A percentile compares a stretch with the other conserved stretches of the same genome.
Conservation (phyloP, 192 early-diverging fungal species). For the Chytriomyces sp. region DNA sequence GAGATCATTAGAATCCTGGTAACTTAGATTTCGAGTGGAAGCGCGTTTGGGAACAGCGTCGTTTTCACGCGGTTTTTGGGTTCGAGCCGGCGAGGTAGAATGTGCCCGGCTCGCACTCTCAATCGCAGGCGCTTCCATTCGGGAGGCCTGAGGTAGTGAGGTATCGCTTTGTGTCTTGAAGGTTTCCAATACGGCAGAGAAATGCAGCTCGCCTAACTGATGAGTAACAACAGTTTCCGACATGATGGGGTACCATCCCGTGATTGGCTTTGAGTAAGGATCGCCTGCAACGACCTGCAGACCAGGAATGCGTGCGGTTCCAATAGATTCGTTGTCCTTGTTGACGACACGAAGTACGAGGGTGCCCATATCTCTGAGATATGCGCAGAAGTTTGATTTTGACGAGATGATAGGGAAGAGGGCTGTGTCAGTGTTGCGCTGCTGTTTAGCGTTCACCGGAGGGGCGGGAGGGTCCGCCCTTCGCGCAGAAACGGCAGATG, state of each 20-base stretch:
- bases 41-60: neutral
- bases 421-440: neutral
- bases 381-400: constrained; percentile 33
- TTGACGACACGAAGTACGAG: constrained; percentile 22
- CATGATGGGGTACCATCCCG: constrained; percentile 37
- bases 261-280: constrained; percentile 22
- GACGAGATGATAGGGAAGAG: constrained; percentile 37
- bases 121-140: no score
- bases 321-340: constrained; percentile 5
- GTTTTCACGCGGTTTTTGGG: neutral
- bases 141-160: neutral
- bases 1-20: neutral
- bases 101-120: neutral
- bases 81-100: neutral
- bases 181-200: constrained; percentile 20
- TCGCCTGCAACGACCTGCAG: constrained; percentile 19
- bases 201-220: constrained; percentile 31
- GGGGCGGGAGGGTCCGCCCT: neutral
- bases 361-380: constrained; percentile 43
- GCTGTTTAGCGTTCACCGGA: neutral
- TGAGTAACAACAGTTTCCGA: neutral
- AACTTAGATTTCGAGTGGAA: neutral
- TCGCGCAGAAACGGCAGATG: neutral
- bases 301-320: constrained; percentile 1
- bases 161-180: neutral